Conservation (phyloP, 73 alveolate species). For the Tetrahymena thermophila region DNA sequence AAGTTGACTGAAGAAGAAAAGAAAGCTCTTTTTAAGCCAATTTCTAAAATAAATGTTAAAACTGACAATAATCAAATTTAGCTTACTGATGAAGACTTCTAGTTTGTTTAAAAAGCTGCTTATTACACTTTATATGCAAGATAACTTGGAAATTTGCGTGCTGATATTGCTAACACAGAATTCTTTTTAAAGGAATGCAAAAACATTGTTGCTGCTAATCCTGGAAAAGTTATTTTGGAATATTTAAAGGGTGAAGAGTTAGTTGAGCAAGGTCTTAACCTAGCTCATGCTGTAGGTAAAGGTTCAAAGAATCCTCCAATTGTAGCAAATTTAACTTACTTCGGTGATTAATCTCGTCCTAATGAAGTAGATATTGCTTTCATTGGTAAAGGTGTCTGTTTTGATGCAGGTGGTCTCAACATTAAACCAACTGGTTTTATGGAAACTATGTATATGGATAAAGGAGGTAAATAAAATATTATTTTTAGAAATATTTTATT, state of each 20-base stretch:
- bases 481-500: not conserved
- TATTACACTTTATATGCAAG: conserved; percentile 59
- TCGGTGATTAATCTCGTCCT: conserved; percentile 48
- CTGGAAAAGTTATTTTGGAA: conserved; percentile 33
- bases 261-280: conserved; percentile 47
- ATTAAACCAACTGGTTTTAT: conserved; percentile 70
- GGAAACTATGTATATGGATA: conserved; percentile 80
- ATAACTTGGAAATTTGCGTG: conserved; percentile 64
- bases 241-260: conserved; percentile 70
- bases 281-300: conserved; percentile 77
- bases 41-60: not conserved
- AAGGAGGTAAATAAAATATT: conserved; percentile 13
- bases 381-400: conserved; percentile 93
- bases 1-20: not conserved
- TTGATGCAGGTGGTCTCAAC: conserved; percentile 89
- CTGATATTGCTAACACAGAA: conserved; percentile 69
- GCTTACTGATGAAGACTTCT: not conserved
- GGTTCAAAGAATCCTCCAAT: conserved; percentile 69
- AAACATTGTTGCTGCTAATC: conserved; percentile 42
- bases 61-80: not conserved
- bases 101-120: conserved; percentile 20
- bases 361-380: conserved; percentile 58
- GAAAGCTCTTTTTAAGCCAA: not conserved
- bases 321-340: conserved; percentile 56
- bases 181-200: conserved; percentile 51